Evolutionary conservation across 2,329 filamentous ascomycete species (phyloP).

Genomic region (Diaporthe sp.): DNA sequence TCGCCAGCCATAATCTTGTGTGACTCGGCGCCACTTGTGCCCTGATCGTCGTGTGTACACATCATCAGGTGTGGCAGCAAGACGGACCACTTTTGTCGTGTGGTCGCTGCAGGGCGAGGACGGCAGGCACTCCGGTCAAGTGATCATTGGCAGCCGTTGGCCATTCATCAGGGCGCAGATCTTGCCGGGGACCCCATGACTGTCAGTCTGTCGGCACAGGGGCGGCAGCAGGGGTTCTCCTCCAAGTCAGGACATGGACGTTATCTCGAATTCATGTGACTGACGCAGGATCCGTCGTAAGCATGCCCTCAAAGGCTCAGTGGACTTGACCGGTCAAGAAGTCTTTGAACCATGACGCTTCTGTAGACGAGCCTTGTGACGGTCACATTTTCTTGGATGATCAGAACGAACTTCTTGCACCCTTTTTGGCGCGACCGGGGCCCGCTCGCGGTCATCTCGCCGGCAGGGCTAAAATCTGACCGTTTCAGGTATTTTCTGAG

Average conservation of each 20-base stretch:
- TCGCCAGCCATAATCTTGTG: background rate
- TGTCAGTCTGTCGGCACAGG: conserved; percentile 24
- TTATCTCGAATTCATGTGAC: conserved; percentile 23
- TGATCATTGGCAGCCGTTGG: conserved; percentile 26
- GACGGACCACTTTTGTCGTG: background rate
- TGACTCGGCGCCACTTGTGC: conserved; percentile 5
- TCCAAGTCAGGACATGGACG: conserved; percentile 5
- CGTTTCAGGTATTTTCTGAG: conserved; percentile 11
- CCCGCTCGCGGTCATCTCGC: background rate
- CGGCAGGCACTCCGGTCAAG: conserved; percentile 29
- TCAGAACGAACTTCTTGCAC: background rate
- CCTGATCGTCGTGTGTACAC: conserved; percentile 17
- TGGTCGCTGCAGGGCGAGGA: background rate
- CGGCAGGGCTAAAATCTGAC: conserved; percentile 31
- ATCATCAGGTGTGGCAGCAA: conserved; percentile 20
- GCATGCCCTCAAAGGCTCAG: background rate
- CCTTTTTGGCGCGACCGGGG: background rate
- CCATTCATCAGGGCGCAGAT: conserved; percentile 24
- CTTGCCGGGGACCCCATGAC: conserved; percentile 19
- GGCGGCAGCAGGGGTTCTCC: conserved; percentile 11
- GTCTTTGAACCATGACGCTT: conserved; percentile 9
- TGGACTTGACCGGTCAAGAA: conserved; percentile 22
- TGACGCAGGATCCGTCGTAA: conserved; percentile 13
- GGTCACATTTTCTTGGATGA: conserved; percentile 12
- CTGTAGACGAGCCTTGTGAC: conserved; percentile 16